These are phyloP conservation scores for Termitomyces sp. DNA, from an alignment of 768 basidiomycete genomes.

Conservation along the genomic window DNA sequence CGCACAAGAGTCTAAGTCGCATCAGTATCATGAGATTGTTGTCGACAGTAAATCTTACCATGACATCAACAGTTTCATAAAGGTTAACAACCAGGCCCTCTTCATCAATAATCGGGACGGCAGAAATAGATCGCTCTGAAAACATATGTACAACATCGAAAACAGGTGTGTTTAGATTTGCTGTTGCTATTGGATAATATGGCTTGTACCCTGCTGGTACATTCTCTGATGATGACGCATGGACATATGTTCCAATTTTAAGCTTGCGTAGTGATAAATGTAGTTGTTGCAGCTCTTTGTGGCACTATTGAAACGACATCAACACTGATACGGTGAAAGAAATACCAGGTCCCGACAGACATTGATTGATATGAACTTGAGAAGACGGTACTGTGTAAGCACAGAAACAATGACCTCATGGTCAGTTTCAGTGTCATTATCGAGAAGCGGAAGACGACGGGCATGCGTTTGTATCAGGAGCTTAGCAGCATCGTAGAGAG, in stretches of 20 bases:
- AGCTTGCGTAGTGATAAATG: conserved; percentile 78
- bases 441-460: conserved; percentile 88
- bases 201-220: conserved; percentile 54
- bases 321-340: conserved; percentile 3
- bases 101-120: conserved; percentile 93
- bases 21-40: neutral
- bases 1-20: conserved; percentile 79
- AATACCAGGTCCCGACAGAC: conserved; percentile 36
- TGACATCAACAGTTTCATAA: conserved; percentile 98
- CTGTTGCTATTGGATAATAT: conserved; percentile 88
- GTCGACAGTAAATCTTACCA: conserved; percentile 44
- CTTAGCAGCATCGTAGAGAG: conserved; percentile 86
- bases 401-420: conserved; percentile 96
- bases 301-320: conserved; percentile 50
- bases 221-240: conserved; percentile 39
- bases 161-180: conserved; percentile 84
- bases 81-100: conserved; percentile 91
- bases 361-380: conserved; percentile 98
- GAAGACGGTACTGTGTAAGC: conserved; percentile 92
- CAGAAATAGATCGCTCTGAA: conserved; percentile 90
- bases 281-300: conserved; percentile 75
- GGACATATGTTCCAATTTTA: conserved; percentile 90
- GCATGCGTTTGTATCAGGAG: conserved; percentile 94
- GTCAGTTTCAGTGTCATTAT: conserved; percentile 87
- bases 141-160: conserved; percentile 99